phyloP scores from a whole-genome alignment of 1,139 yeast species.

The Hanseniaspora sp. region DNA sequence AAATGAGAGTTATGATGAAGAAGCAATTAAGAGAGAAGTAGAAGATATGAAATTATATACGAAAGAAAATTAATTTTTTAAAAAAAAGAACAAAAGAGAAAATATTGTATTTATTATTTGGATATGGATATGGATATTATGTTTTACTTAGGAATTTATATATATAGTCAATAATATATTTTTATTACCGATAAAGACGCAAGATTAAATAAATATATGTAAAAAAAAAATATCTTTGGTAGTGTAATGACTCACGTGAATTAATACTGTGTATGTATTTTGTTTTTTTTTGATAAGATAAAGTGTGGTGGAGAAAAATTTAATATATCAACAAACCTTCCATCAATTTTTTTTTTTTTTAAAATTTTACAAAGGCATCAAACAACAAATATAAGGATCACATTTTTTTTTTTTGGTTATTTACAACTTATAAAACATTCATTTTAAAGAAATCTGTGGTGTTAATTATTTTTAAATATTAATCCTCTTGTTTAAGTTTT shows the following conservation, averaged over 20 bases:
- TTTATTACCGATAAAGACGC: no score
- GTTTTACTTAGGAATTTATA: no score
- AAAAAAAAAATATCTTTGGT: no score
- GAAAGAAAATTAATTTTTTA: not conserved
- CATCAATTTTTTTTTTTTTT: not conserved
- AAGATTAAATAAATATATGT: no score
- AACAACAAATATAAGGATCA: not conserved
- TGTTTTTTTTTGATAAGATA: not conserved
- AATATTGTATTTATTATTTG: no score
- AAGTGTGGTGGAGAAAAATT: slow-evolving; percentile 1
- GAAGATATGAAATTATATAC: not conserved
- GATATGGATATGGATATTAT: no score
- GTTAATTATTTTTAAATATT: not conserved
- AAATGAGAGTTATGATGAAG: not conserved
- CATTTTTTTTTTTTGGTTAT: not conserved
- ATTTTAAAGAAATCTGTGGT: not conserved
- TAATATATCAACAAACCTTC: no score
- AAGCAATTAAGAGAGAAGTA: not conserved
- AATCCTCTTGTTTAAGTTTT: no score
- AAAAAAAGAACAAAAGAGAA: no score
- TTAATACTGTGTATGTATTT: no score
- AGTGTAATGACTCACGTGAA: not conserved
- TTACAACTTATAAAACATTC: not conserved
- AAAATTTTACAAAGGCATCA: not conserved
- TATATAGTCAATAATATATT: no score